Evolutionary conservation across 2,329 filamentous ascomycete genomes (phyloP).

Genomic region (Scytalidium sp.): DNA sequence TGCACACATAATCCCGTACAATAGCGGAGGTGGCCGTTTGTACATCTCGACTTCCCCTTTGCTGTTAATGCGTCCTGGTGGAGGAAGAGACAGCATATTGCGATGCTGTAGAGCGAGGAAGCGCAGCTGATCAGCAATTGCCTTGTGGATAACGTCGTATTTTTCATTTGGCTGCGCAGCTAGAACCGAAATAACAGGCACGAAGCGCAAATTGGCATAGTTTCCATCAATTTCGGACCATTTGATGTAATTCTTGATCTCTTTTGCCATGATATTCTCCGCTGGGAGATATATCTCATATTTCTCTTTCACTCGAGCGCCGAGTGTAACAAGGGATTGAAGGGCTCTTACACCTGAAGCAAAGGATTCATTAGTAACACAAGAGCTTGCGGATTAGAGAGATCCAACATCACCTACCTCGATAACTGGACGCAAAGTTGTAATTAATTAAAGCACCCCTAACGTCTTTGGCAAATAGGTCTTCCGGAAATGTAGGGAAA

Average conservation of each 20-base stretch:
- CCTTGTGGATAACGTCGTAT: conserved; percentile 14
- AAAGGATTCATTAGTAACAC: conserved; percentile 6
- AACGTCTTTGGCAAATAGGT: conserved; percentile 21
- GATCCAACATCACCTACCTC: conserved; percentile 18
- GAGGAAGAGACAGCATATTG: conserved; percentile 13
- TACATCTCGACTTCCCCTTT: conserved; percentile 19
- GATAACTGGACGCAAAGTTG: conserved; percentile 14
- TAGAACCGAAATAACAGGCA: conserved; percentile 24
- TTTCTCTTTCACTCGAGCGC: conserved; percentile 21
- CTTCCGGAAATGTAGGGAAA: conserved; percentile 25
- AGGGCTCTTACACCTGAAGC: conserved; percentile 21
- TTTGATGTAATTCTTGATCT: conserved; percentile 27
- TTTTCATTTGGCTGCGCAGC: conserved; percentile 13
- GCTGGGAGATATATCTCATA: conserved; percentile 7
- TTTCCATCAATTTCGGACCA: conserved; percentile 31
- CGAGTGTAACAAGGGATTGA: conserved; percentile 22
- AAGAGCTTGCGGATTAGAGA: not conserved
- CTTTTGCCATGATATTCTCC: conserved; percentile 23
- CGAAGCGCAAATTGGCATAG: conserved; percentile 21
- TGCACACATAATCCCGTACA: conserved; percentile 31
- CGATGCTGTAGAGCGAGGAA: conserved; percentile 24
- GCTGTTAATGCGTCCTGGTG: conserved; percentile 13
- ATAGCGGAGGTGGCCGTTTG: conserved; percentile 21
- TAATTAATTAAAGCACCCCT: conserved; percentile 23
- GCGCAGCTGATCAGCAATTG: conserved; percentile 22